phyloP scores from a whole-genome alignment of 495 filamentous ascomycete species.

The Talaromyces adpressus region DNA sequence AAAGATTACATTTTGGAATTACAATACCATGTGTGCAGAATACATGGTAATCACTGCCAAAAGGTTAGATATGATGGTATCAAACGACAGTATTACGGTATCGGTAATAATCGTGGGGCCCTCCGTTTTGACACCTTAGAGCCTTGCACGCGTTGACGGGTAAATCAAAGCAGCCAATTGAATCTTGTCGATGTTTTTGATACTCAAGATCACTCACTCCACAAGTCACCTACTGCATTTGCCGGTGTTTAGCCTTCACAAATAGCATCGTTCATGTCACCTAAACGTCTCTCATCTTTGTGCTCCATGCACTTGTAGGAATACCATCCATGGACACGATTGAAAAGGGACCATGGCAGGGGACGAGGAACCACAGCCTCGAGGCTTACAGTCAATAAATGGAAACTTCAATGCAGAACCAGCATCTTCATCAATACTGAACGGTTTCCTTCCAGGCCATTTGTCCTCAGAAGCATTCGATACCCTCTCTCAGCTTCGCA shows the following conservation, averaged over 20 bases:
- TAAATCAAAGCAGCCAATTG: not conserved
- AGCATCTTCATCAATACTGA: slow-evolving; percentile 58
- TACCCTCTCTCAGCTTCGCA: slow-evolving; percentile 51
- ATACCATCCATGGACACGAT: slow-evolving; percentile 3
- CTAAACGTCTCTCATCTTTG: not conserved
- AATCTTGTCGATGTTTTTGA: not conserved
- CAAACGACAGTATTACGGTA: not conserved
- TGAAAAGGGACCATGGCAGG: slow-evolving; percentile 2
- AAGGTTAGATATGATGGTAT: not conserved
- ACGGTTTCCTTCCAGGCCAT: slow-evolving; percentile 52
- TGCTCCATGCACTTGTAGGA: not conserved
- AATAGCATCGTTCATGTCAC: not conserved
- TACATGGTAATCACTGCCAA: not conserved
- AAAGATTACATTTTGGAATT: not conserved
- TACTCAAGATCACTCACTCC: not conserved
- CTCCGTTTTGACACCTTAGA: not conserved
- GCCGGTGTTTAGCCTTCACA: not conserved
- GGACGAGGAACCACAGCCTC: slow-evolving; percentile 7
- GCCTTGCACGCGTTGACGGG: not conserved
- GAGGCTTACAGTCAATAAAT: slow-evolving; percentile 12
- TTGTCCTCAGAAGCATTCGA: slow-evolving; percentile 29
- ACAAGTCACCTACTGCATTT: not conserved
- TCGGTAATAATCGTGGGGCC: not conserved
- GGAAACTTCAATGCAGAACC: slow-evolving; percentile 26
- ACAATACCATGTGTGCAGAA: not conserved